Evolutionary conservation across 805 yeast genomes (phyloP).

Genomic region (Metschnikowia henanensis): DNA sequence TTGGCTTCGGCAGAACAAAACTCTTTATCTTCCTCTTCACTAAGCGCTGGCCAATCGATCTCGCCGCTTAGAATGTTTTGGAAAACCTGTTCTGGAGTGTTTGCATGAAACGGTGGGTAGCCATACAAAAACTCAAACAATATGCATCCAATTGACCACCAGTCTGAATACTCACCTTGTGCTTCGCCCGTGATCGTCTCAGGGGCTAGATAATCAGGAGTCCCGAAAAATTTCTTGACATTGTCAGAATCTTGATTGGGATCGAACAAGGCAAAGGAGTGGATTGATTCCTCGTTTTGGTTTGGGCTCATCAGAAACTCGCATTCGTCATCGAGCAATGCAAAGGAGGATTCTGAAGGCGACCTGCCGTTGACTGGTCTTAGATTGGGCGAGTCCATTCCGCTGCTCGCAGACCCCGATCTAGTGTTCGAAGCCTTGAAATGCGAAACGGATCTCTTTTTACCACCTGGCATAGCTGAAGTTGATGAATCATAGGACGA

Average conservation of each 20-base stretch:
- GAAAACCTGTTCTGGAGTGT: conserved; percentile 77
- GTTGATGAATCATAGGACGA: conserved; percentile 14
- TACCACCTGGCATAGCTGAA: conserved; percentile 11
- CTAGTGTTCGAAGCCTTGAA: conserved; percentile 18
- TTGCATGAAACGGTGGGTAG: conserved; percentile 91
- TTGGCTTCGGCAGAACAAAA: conserved; percentile 66
- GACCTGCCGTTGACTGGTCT: conserved; percentile 49
- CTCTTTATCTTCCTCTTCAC: conserved; percentile 50
- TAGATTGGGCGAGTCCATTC: conserved; percentile 48
- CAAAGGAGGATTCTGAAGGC: conserved; percentile 58
- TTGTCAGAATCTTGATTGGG: conserved; percentile 53
- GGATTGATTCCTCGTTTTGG: conserved; percentile 23
- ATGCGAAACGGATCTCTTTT: conserved; percentile 19
- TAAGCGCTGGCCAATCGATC: conserved; percentile 81
- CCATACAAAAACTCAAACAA: conserved; percentile 91
- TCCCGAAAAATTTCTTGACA: conserved; percentile 79
- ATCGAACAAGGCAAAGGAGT: conserved; percentile 65
- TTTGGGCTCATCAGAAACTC: conserved; percentile 30
- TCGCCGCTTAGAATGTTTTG: conserved; percentile 70
- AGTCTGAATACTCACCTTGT: conserved; percentile 85
- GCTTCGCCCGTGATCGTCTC: conserved; percentile 86
- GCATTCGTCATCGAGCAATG: conserved; percentile 50
- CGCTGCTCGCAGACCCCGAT: conserved; percentile 40
- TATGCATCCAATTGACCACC: conserved; percentile 99
- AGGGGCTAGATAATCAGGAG: conserved; percentile 97